Conservation (phyloP, 2,329 filamentous ascomycete species). For the Harringtonia lauricola region DNA sequence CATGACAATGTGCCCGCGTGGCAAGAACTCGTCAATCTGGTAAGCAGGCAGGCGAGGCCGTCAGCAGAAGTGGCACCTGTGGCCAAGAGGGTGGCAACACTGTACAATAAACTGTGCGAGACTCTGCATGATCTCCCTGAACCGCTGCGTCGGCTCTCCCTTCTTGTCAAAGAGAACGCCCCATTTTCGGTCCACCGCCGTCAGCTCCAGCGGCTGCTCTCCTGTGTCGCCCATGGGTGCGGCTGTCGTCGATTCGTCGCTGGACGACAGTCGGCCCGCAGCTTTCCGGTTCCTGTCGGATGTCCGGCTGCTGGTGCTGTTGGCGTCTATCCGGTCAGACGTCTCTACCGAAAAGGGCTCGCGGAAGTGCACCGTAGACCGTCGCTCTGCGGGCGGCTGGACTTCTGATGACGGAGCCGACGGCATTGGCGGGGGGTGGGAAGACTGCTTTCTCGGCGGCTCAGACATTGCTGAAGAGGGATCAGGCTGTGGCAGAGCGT, state of each 20-base stretch:
- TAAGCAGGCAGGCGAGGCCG: background rate
- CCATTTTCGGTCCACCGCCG: conserved; percentile 36
- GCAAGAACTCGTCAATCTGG: conserved; percentile 58
- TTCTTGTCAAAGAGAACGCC: conserved; percentile 59
- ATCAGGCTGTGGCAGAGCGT: too few species aligned
- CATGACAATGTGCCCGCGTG: conserved; percentile 58
- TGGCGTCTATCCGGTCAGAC: background rate
- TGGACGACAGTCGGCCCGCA: too few species aligned
- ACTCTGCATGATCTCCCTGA: conserved; percentile 61
- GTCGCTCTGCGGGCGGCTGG: background rate
- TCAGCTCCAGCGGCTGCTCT: conserved; percentile 1
- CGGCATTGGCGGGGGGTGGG: background rate
- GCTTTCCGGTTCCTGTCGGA: too few species aligned
- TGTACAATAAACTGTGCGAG: conserved; percentile 64
- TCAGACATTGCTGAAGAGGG: background rate
- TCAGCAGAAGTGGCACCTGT: conserved; percentile 7
- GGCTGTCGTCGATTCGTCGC: background rate
- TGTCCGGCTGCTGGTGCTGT: background rate
- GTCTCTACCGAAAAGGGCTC: background rate
- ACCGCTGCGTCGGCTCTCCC: conserved; percentile 54
- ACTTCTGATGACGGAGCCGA: background rate
- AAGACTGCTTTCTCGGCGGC: too few species aligned
- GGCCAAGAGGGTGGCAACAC: conserved; percentile 14
- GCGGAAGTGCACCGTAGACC: conserved; percentile 1
- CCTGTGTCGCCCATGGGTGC: background rate